Percentiles rank a stretch among this genome's conserved stretches.
phyloP scores from a whole-genome alignment of 345 rosid species.

The Heritiera fomes region DNA sequence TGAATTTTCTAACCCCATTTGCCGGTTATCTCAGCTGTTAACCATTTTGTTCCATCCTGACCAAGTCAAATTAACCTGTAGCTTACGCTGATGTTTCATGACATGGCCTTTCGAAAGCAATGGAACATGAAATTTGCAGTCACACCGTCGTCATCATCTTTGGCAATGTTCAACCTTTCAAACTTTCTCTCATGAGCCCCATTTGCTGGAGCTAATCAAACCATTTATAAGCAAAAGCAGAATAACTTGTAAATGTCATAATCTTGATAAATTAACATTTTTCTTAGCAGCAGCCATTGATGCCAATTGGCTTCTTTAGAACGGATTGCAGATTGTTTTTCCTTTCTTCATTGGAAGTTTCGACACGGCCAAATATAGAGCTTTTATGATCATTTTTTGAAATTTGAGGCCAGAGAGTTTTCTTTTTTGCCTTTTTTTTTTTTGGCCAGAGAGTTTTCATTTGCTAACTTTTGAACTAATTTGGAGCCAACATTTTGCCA shows the following conservation, averaged over 20 bases:
- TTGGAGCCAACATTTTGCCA: not conserved
- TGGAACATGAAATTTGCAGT: not conserved
- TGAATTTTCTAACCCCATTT: not conserved
- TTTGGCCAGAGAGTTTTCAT: too few relatives aligned
- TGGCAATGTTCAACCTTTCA: not conserved
- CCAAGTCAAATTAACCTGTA: too few relatives aligned
- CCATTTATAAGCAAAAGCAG: not conserved
- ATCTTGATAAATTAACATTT: not conserved
- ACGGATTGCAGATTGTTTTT: not conserved
- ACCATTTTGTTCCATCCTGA: not conserved
- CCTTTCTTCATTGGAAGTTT: not conserved
- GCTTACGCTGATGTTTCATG: not conserved
- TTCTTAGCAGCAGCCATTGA: not conserved
- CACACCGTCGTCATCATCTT: not conserved
- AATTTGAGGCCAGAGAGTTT: too few relatives aligned
- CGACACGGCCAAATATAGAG: not conserved
- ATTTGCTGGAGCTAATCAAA: not conserved
- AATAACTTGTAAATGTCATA: not conserved
- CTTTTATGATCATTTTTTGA: not conserved
- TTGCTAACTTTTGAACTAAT: not conserved
- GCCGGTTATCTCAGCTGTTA: not conserved
- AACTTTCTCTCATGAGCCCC: not conserved
- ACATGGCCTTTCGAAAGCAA: not conserved
- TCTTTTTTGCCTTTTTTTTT: not conserved
- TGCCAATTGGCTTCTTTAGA: slow-evolving; percentile 3